A percentile compares a stretch with the other conserved stretches of the same genome.
Conservation (phyloP, 129 eudicot species). For the Flaveria brownii region DNA sequence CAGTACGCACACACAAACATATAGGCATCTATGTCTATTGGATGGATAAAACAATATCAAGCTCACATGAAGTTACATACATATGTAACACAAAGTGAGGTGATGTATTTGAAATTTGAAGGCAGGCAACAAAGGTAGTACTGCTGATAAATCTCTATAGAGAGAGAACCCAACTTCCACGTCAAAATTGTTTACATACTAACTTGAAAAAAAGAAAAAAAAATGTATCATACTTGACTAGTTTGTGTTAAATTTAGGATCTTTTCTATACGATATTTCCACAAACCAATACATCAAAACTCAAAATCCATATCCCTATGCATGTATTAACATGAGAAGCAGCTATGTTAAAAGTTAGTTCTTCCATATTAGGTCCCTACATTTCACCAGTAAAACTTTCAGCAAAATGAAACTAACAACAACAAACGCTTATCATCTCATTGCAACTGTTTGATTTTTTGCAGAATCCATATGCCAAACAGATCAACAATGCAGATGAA, state of each 20-base stretch:
- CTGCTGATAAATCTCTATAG: slow-evolving; percentile 7
- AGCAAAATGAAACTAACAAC: neutral
- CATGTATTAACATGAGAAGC: neutral
- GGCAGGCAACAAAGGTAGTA: neutral
- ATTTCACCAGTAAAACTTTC: slow-evolving; percentile 13
- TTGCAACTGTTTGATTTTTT: slow-evolving; percentile 1
- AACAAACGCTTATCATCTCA: neutral
- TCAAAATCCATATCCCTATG: slow-evolving; percentile 6
- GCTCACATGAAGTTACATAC: slow-evolving; percentile 6
- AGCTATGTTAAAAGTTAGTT: neutral
- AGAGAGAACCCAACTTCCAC: neutral
- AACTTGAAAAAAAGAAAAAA: neutral
- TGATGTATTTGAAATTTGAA: neutral
- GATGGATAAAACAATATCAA: neutral
- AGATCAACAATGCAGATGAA: slow-evolving; percentile 28
- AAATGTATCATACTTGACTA: neutral
- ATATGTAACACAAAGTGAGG: neutral
- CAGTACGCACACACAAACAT: neutral
- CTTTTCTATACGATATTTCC: neutral
- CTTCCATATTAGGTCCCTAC: slow-evolving; percentile 15
- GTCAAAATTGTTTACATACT: neutral
- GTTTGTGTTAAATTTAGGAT: neutral
- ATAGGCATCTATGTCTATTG: neutral
- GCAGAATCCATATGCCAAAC: slow-evolving; percentile 1
- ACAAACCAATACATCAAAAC: neutral